Percentiles rank a stretch among this genome's conserved stretches.
phyloP scores from a whole-genome alignment of 2,329 filamentous ascomycete genomes.

The Metarhizium rileyi region DNA sequence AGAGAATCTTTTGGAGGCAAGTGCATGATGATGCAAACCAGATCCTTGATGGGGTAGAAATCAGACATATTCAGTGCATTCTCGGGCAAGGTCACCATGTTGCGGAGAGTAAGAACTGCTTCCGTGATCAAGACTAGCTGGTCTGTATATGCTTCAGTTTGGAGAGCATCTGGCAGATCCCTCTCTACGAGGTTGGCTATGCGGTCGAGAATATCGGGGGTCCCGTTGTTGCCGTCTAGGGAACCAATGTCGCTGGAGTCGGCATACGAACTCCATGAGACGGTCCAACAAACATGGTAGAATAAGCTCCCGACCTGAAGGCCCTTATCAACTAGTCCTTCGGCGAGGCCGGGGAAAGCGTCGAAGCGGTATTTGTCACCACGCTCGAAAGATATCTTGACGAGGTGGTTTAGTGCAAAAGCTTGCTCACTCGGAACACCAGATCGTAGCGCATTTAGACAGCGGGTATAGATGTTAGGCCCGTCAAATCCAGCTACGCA shows the following conservation, averaged over 20 bases:
- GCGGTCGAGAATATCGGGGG: constrained; percentile 49
- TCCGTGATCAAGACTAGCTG: constrained; percentile 71
- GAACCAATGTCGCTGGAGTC: constrained; percentile 43
- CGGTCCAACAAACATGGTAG: constrained; percentile 72
- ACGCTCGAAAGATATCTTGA: constrained; percentile 90
- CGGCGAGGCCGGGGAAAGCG: constrained; percentile 78
- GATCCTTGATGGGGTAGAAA: constrained; percentile 66
- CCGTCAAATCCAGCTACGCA: constrained; percentile 52
- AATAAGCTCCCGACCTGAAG: constrained; percentile 70
- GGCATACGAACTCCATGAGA: constrained; percentile 52
- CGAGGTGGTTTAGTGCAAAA: constrained; percentile 87
- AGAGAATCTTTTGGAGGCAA: constrained; percentile 63
- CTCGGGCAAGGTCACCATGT: constrained; percentile 89
- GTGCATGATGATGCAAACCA: constrained; percentile 72
- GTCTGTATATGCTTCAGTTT: constrained; percentile 61
- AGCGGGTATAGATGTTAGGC: constrained; percentile 85
- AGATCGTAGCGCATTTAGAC: constrained; percentile 73
- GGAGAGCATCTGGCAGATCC: constrained; percentile 57
- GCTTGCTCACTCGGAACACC: constrained; percentile 71
- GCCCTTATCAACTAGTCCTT: constrained; percentile 77
- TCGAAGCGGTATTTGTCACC: constrained; percentile 96
- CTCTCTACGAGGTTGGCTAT: constrained; percentile 54
- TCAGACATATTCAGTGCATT: constrained; percentile 77
- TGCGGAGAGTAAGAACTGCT: constrained; percentile 77
- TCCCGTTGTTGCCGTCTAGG: constrained; percentile 39